Conservation (phyloP, 2,329 filamentous ascomycete genomes). For the Keithomyces neogunnii region DNA sequence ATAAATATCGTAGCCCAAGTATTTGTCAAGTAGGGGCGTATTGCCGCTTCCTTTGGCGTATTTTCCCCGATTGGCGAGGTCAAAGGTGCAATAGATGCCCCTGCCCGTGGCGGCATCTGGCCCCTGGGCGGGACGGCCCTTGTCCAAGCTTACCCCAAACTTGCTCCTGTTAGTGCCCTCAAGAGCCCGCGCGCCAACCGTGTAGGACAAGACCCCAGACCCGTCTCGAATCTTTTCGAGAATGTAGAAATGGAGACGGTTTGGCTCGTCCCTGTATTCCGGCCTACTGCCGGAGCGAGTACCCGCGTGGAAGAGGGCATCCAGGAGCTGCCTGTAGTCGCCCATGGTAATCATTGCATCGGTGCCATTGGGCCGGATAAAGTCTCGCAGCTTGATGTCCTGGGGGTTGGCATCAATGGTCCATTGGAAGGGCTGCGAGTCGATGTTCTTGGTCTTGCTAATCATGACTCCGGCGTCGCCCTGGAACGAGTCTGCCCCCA, state of each 20-base stretch:
- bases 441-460: conserved; percentile 40
- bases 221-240: conserved; percentile 32
- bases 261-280: conserved; percentile 38
- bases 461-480: conserved; percentile 45
- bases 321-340: conserved; percentile 44
- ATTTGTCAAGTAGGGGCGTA: conserved; percentile 25
- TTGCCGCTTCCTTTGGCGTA: conserved; percentile 15
- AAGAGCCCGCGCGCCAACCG: conserved; percentile 36
- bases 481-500: conserved; percentile 44
- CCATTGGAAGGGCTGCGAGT: conserved; percentile 42
- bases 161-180: conserved; percentile 17
- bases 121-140: conserved; percentile 21
- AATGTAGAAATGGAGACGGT: conserved; percentile 42
- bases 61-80: conserved; percentile 36
- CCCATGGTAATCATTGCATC: conserved; percentile 38
- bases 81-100: conserved; percentile 36
- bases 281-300: conserved; percentile 41
- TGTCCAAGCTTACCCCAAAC: conserved; percentile 26
- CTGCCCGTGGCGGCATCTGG: conserved; percentile 18
- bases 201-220: conserved; percentile 37
- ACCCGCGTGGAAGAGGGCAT: conserved; percentile 46
- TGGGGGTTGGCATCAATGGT: conserved; percentile 45
- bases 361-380: conserved; percentile 38
- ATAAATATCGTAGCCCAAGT: conserved; percentile 37
- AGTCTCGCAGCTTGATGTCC: conserved; percentile 42